A percentile compares a stretch with the other conserved stretches of the same genome.
phyloP scores from a whole-genome alignment of 805 yeast species.

The Metschnikowia dekortorum region DNA sequence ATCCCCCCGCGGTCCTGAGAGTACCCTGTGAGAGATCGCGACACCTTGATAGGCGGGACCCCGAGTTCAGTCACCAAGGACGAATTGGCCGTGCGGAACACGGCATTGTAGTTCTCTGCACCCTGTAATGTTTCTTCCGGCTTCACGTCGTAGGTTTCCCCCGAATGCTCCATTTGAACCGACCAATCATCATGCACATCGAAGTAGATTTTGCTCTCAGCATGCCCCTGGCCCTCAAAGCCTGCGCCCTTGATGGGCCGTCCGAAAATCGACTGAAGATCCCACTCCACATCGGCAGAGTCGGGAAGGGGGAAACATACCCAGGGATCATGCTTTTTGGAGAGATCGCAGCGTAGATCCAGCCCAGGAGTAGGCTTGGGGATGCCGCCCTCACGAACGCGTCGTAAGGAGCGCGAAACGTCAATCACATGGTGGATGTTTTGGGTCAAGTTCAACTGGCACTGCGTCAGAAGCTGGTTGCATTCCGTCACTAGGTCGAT shows the following conservation, averaged over 20 bases:
- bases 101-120: conserved; percentile 29
- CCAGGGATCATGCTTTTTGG: conserved; percentile 55
- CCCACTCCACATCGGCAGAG: conserved; percentile 43
- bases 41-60: conserved; percentile 63
- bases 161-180: conserved; percentile 23
- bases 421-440: conserved; percentile 70
- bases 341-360: conserved; percentile 65
- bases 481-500: conserved; percentile 69
- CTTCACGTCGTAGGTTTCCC: conserved; percentile 3
- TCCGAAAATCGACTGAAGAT: conserved; percentile 67
- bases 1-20: conserved; percentile 91
- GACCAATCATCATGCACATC: conserved; percentile 48
- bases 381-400: conserved; percentile 56
- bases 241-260: conserved; percentile 60
- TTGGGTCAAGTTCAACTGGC: conserved; percentile 57
- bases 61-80: conserved; percentile 30
- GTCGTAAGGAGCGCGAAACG: conserved; percentile 61
- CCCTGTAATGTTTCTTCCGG: conserved; percentile 15
- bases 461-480: conserved; percentile 25
- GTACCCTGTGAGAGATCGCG: conserved; percentile 86
- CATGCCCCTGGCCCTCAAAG: conserved; percentile 35
- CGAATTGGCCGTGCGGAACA: conserved; percentile 44
- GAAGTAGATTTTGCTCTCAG: conserved; percentile 24
- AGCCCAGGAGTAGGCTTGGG: conserved; percentile 76
- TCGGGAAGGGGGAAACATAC: conserved; percentile 78